Evolutionary conservation across 192 early-diverging fungal genomes (phyloP).

Genomic region (Coemansia sp.): DNA sequence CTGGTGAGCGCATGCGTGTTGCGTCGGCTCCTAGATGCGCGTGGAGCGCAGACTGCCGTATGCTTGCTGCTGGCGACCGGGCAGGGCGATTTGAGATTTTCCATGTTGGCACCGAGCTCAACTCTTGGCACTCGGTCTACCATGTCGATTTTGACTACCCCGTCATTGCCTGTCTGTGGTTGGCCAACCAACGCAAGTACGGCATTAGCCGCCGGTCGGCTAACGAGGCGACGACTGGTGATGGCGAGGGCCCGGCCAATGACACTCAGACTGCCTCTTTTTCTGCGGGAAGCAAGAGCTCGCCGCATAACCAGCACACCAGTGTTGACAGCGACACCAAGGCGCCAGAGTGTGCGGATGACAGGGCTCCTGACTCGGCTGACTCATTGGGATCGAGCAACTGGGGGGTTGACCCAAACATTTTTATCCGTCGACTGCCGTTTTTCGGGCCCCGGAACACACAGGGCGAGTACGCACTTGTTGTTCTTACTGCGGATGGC

Average conservation of each 20-base stretch:
- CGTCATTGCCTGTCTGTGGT: slow-evolving; percentile 49
- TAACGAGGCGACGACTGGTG: neutral
- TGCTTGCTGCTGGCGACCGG: slow-evolving; percentile 43
- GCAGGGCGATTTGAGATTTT: slow-evolving; percentile 55
- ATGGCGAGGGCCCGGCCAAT: neutral
- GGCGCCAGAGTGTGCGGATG: neutral
- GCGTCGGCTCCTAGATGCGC: slow-evolving; percentile 46
- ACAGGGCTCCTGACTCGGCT: neutral
- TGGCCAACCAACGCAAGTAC: slow-evolving; percentile 50
- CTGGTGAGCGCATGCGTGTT: slow-evolving; percentile 49
- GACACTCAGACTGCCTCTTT: slow-evolving; percentile 9
- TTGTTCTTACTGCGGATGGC: slow-evolving; percentile 49
- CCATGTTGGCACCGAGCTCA: slow-evolving; percentile 38
- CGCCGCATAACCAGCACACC: neutral
- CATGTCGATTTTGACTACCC: slow-evolving; percentile 50
- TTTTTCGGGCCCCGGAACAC: slow-evolving; percentile 57
- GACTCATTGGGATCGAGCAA: neutral
- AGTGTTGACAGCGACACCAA: neutral
- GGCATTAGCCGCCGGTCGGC: slow-evolving; percentile 40
- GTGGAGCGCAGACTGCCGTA: slow-evolving; percentile 51
- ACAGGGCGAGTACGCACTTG: slow-evolving; percentile 51
- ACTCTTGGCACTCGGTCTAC: slow-evolving; percentile 48
- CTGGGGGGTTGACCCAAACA: slow-evolving; percentile 43
- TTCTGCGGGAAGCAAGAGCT: neutral
- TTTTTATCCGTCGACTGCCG: slow-evolving; percentile 44